Base-by-base conservation (phyloP, 805 yeast species). In the Blastobotrys parvus region DNA sequence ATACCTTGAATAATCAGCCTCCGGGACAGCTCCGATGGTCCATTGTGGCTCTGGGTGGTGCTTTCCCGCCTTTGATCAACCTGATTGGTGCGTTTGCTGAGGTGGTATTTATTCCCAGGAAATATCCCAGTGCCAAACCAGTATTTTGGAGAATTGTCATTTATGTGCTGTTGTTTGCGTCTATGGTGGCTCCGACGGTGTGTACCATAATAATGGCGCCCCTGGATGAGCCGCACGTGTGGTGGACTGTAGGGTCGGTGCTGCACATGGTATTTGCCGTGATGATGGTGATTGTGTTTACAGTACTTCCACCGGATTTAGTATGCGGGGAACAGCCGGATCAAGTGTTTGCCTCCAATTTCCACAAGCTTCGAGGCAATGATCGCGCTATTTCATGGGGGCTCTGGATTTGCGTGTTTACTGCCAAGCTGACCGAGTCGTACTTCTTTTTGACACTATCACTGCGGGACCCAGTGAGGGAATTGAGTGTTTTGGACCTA, bases 91-190 rank as follows among this genome's bases (percentile, higher is more conserved):
- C 97, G 22, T 46, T 88, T 30, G 77, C 84, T 58, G 98, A 92
- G 68, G 90, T 95, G 95, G 71, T 80, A 62, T 92, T 88, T 58
- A 97, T 92, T 48, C 98, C 98, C 54, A 82, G 97, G 68, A 78
- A 82, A 56, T 92, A 97, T 97, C 94, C 97, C 29, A 98, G 99
- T 67, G 97, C 97, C 64, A 97, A 90, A 70, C 96, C 85, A 64
- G 61, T 80, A 71, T 82, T 89, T 61, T 66, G 90, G 62, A 21
- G 39, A 53, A 81, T 43, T 52, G 76, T 41, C 6, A 16, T 22
- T 3, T 36, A 36, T n/a, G 4, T 23, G 3, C n/a, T 19, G 16
- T 76, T 88, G 53, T 70, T 88, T 45, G 71, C 69, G 42, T 57
- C 80, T 49, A 92, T 90, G 66, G 70, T 90, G 60, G 94, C 81